Percentiles rank a stretch among this genome's conserved stretches.
These are phyloP conservation scores for Pisolithus marmoratus DNA, from an alignment of 768 basidiomycete genomes.

Conservation along the genomic window DNA sequence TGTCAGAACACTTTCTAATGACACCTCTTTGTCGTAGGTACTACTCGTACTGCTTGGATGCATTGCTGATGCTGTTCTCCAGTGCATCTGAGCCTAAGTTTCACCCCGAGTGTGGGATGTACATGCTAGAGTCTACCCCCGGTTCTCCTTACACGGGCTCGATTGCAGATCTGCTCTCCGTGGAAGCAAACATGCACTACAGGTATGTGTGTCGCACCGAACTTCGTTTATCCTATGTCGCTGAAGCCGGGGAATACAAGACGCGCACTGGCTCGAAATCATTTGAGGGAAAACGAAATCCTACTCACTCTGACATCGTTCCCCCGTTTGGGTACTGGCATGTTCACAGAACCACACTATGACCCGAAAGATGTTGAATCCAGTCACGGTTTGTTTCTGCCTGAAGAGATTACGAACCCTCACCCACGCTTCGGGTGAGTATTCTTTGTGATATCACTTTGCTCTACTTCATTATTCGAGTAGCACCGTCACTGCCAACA, in stretches of 20 bases:
- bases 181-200: slow-evolving; percentile 94
- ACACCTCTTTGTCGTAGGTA: slow-evolving; percentile 50
- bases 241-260: slow-evolving; percentile 33
- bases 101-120: slow-evolving; percentile 98
- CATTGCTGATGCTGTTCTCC: slow-evolving; percentile 1
- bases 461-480: slow-evolving; percentile 8
- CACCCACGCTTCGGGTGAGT: slow-evolving; percentile 97
- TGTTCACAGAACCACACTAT: slow-evolving; percentile 89
- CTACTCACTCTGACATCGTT: slow-evolving; percentile 95
- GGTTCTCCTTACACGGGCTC: slow-evolving; percentile 91
- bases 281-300: slow-evolving; percentile 80
- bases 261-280: slow-evolving; percentile 75
- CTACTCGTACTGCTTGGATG: neutral
- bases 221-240: neutral
- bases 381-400: slow-evolving; percentile 90
- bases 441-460: slow-evolving; percentile 7
- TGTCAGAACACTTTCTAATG: slow-evolving; percentile 56
- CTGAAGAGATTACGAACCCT: slow-evolving; percentile 94
- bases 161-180: slow-evolving; percentile 78
- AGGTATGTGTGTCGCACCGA: slow-evolving; percentile 46
- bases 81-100: slow-evolving; percentile 82
- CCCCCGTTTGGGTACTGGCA: slow-evolving; percentile 85
- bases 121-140: slow-evolving; percentile 98
- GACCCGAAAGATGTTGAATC: slow-evolving; percentile 72
- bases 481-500: slow-evolving; percentile 97